Evolutionary conservation across 768 basidiomycete species (phyloP), one percentile per base, ranked within the genome.

Genomic region (Tylopilus cervinicoccineus): DNA sequence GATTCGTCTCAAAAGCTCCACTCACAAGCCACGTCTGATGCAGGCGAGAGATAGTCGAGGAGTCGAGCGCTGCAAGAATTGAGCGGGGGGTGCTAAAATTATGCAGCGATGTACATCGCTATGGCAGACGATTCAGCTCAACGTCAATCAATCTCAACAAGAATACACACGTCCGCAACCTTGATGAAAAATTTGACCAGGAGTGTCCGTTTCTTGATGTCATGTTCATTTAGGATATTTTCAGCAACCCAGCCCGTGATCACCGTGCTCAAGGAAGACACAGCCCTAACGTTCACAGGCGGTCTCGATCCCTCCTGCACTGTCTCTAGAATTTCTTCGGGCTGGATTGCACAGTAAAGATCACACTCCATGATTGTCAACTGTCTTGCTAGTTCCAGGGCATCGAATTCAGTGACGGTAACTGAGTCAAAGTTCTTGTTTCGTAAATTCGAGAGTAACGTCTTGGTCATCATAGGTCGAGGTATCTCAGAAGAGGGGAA

Each of bases 191-290:
- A 94, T 68, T 93, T 93, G 61, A 95, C 76, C 53, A 94, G 61
- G 8, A 63, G 49, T 22, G 84, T 85, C 51, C 93, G 74, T 69
- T 84, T 89, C 76, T 91, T 93, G 56, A 83, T 78, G 68, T 98
- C 95, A 44, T 75, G 78, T 70, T 99, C 95, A 58, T 84, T 84
- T 41, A 99, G 70, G 51, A 99, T 93, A 59, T 86, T 86, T 70
- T 98, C 95, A 9, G 93, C 87, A 26, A 97, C 89, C 90, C 93
- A 95, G 5, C 93, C 94, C 1, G 93, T 97, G 56, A 97, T 86
- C 45, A 86, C 81, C 13, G 93, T 98, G 63, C 92, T 95, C 63
- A 97, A 70, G 6, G 87, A 83, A 38, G 86, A 86, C 54, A 98
- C 84, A 20, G 88, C 86, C 64, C 81, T 86, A 38, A 98, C 84